Base-by-base conservation (phyloP, 352 stramenopile genomes). In the Phytophthora hybrid region DNA sequence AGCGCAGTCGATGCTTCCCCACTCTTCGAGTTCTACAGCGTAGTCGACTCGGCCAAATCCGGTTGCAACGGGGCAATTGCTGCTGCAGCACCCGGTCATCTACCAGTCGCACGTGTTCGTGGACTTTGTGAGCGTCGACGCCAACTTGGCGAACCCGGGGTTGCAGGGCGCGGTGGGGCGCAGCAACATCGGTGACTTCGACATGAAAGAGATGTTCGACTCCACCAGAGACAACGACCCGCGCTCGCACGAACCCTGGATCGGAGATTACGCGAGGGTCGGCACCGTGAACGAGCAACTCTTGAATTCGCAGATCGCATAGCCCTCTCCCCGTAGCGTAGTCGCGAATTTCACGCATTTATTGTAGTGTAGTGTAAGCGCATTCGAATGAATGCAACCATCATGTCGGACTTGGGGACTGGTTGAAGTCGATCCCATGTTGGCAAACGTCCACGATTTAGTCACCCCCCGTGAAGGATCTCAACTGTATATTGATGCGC, bases 401-500 rank as follows among this genome's bases (percentile, higher is more conserved):
- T 61, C 59, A 85, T 77, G 31, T 90, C 58, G 18, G 69, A 78
- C 23, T 83, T 71, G 23, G 74, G 61, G 14, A 81, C 69, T 69
- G 66, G 0, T 59, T 66, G 5, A 76, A 49, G 54, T 85, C 70
- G 26, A 82, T n/a, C 7, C 23, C 52, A 47, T 85, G 83, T 16
- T 88, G 79, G 23, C 85, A 81, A 14, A 91, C 69, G 47, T 84
- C 73, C 54, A 77, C 82, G 2, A 78, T 91, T 63, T 93, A 81
- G 41, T 92, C 85, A 23, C 76, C 81, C 46, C 93, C 85, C 2
- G 83, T 78, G 65, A 94, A 94, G 8, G 84, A 84, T 1, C 87
- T 84, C 2, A 94, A 65, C 62, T 90, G 78, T 85, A 94, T 94
- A 73, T 94, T 94, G 53, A 94, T 81, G 65, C 92, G 87, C 44